These are phyloP conservation scores for Pholiota adiposa DNA, from an alignment of 1,284 basidiomycete genomes.

Conservation along the genomic window DNA sequence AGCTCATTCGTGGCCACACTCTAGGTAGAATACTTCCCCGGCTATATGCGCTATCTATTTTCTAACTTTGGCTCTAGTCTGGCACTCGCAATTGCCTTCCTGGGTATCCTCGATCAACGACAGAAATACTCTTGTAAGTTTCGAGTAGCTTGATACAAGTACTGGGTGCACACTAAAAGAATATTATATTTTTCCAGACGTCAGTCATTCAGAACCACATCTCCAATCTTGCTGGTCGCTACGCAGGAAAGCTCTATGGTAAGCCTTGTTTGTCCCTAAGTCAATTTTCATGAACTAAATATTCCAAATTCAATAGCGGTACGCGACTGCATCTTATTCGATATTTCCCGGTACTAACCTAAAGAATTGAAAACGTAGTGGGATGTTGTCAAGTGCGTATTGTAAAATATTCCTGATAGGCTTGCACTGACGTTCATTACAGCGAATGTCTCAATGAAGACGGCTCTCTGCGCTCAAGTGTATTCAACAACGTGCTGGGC, in stretches of 20 bases:
- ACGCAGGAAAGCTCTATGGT: constrained; percentile 42
- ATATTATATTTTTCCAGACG: constrained; percentile 23
- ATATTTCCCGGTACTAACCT: no score
- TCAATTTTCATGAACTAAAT: background rate
- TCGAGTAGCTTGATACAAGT: background rate
- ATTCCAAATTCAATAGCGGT: background rate
- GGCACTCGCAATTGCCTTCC: constrained; percentile 52
- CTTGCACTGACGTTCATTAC: background rate
- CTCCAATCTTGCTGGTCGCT: constrained; percentile 40
- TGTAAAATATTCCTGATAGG: constrained; percentile 1
- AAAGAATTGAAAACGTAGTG: constrained; percentile 27
- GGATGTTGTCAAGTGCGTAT: constrained; percentile 43
- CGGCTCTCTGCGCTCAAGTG: constrained; percentile 42
- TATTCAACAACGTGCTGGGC: constrained; percentile 45
- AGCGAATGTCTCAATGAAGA: constrained; percentile 51
- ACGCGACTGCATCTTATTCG: background rate
- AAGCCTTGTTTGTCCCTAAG: background rate
- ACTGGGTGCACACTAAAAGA: background rate
- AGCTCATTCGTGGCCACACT: constrained; percentile 52
- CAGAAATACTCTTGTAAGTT: constrained; percentile 35
- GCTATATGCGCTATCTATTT: background rate
- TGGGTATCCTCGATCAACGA: constrained; percentile 45
- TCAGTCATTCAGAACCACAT: constrained; percentile 47
- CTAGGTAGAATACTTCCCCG: constrained; percentile 31
- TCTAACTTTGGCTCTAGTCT: constrained; percentile 33